These are phyloP conservation scores for Venturia nashicola DNA, from an alignment of 2,329 filamentous ascomycete species.

Conservation along the genomic window DNA sequence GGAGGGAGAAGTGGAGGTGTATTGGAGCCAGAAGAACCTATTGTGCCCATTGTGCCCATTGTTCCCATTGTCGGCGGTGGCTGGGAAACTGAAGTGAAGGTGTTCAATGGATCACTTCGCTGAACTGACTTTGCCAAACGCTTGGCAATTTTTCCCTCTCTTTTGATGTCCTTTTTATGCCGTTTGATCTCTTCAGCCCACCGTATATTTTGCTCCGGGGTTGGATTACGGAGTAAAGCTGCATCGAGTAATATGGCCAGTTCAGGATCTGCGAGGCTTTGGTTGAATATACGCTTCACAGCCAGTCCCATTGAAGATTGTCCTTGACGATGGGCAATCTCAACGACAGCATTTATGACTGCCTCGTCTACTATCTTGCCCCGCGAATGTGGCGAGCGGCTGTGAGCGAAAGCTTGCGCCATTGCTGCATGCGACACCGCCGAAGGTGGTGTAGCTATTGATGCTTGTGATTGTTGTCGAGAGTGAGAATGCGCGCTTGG, in stretches of 20 bases:
- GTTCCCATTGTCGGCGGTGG: constrained; percentile 1
- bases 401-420: constrained; percentile 9
- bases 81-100: background rate
- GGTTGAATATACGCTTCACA: constrained; percentile 29
- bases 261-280: constrained; percentile 24
- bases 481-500: constrained; percentile 14
- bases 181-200: constrained; percentile 32
- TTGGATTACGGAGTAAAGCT: constrained; percentile 29
- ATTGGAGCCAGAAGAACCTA: constrained; percentile 2
- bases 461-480: background rate
- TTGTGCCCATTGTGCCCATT: background rate
- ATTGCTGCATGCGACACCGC: background rate
- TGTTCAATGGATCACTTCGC: background rate
- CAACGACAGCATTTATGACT: constrained; percentile 30
- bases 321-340: constrained; percentile 15
- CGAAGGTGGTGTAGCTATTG: constrained; percentile 1
- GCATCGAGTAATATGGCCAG: constrained; percentile 29
- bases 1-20: background rate
- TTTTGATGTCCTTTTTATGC: constrained; percentile 30
- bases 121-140: constrained; percentile 1
- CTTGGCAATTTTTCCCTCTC: constrained; percentile 14
- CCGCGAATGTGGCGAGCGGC: constrained; percentile 11
- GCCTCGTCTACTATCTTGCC: constrained; percentile 10
- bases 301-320: constrained; percentile 25
- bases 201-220: constrained; percentile 23